These are phyloP conservation scores for Trichosanthes cucumerina DNA, from an alignment of 306 rosid genomes.

Conservation along the genomic window DNA sequence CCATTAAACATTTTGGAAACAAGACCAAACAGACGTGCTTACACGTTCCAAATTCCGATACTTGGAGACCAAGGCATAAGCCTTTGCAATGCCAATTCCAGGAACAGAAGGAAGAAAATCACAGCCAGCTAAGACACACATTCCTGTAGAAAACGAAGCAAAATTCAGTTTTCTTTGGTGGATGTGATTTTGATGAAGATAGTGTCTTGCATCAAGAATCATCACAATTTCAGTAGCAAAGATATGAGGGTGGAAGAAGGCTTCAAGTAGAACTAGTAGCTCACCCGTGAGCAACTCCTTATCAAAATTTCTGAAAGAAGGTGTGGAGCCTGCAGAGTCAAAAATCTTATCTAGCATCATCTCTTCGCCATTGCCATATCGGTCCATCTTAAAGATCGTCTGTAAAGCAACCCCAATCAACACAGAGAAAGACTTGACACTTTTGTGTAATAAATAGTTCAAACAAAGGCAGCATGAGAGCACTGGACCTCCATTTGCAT, in stretches of 20 bases:
- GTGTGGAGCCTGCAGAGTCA: slow-evolving; percentile 32
- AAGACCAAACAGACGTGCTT: slow-evolving; percentile 28
- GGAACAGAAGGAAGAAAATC: slow-evolving; percentile 96
- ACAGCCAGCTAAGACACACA: slow-evolving; percentile 96
- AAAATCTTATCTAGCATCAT: slow-evolving; percentile 50
- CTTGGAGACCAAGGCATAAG: slow-evolving; percentile 76
- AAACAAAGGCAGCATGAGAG: slow-evolving; percentile 17
- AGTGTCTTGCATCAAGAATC: not conserved
- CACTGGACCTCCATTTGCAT: slow-evolving; percentile 27
- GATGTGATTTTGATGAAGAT: not conserved
- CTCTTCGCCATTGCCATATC: slow-evolving; percentile 71
- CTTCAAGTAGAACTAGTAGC: slow-evolving; percentile 14
- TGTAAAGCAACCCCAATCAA: slow-evolving; percentile 30
- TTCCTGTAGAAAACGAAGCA: slow-evolving; percentile 34
- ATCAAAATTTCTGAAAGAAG: slow-evolving; percentile 62
- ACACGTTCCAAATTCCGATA: slow-evolving; percentile 74
- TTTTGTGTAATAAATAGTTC: slow-evolving; percentile 4
- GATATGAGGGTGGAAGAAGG: not conserved
- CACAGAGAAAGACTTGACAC: slow-evolving; percentile 12
- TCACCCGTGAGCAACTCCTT: slow-evolving; percentile 57
- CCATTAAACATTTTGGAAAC: not conserved
- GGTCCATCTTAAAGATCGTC: slow-evolving; percentile 87
- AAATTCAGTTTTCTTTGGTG: not conserved
- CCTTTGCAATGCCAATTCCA: slow-evolving; percentile 81
- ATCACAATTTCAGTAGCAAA: not conserved